Evolutionary conservation across 805 yeast genomes (phyloP), one percentile per base, ranked within the genome.

Genomic region (Monosporozyma solicola): DNA sequence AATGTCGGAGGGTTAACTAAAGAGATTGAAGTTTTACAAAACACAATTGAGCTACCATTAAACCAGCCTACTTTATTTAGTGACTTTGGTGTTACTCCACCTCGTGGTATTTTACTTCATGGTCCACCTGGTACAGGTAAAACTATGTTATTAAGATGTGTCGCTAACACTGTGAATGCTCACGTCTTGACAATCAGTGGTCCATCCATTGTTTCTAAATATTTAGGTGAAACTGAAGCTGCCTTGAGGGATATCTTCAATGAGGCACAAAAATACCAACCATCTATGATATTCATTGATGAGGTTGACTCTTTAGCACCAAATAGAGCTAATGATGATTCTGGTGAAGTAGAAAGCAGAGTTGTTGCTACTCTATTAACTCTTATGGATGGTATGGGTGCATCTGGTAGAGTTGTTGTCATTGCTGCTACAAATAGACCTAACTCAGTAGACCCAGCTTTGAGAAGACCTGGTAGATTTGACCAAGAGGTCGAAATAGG

Each of bases 71-170:
- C 78, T 5, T 69, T 89, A 33, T 92, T 91, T 61, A 75, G 83
- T 7, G 82, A 86, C 52, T 94, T 92, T 72, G 90, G 92, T n/a
- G 84, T 90, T 20, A 77, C 84, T 8, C 97, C 99, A 8, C 97
- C 97, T 13, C 75, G 97, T 53, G 99, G 99, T 37, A 82, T 92
- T n/a, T 71, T 92, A 15, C 70, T 92, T 11, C 96, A 92, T 70
- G 99, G 99, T 0, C 96, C 97, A 2, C 94, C 98, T 2, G 99
- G 99, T 3, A 92, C 97, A 0, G 99, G 99, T 50, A 92, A 92
- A 66, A 87, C 97, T 0, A 80, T 91, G 88, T 75, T 94, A 7
- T 73, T 94, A 39, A 78, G 87, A 52, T 85, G 96, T 29, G 82
- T 92, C 9, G 95, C 96, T 0, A 76, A 81, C 56, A 92, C 85